Evolutionary conservation across 306 rosid genomes (phyloP), one percentile per base, ranked within the genome.

Genomic region (Fragaria nilgerrensis): DNA sequence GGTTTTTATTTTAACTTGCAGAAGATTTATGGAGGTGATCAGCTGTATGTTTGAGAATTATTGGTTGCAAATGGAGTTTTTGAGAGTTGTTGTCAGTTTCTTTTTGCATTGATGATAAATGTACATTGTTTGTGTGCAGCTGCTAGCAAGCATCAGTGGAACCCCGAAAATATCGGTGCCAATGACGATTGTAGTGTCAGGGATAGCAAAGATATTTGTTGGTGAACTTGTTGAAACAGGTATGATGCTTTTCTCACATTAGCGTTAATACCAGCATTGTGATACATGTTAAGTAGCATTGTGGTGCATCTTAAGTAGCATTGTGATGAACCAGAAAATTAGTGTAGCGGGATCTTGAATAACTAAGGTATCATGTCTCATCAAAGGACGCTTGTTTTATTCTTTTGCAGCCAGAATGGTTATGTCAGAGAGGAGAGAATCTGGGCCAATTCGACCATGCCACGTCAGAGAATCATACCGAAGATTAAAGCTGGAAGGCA

Each of bases 141-240:
- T 94, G 82, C 80, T 94, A 73, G 88, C 87, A 61, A 90, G 90
- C 88, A 89, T 94, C 86, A 87, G 94, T 0, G 99, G 99, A 70
- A 88, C 89, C 45, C 97, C 90, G 83, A 96, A 92, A 78, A 88
- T 92, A 77, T 92, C 98, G 2, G 78, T 93, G 78, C 98, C 99
- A 3, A 85, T 96, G 89, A 92, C 97, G 3, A 90, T 96, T 68
- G 97, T 91, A 36, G 99, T 91, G 47, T 96, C 97, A 0, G 97
- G 98, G 76, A 96, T 92, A 80, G 97, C 99, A 56, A 96, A 96
- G 77, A 81, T 96, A 88, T 91, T 91, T 69, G 98, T 91, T 50
- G 99, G 99, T 32, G 98, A 96, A 80, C 88, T 96, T 78, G 93
- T 92, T 39, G 99, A 96, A 85, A 84, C 97, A 75, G 96, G 98